Conservation (phyloP, 257 asterid species). For the Echites panduratus region DNA sequence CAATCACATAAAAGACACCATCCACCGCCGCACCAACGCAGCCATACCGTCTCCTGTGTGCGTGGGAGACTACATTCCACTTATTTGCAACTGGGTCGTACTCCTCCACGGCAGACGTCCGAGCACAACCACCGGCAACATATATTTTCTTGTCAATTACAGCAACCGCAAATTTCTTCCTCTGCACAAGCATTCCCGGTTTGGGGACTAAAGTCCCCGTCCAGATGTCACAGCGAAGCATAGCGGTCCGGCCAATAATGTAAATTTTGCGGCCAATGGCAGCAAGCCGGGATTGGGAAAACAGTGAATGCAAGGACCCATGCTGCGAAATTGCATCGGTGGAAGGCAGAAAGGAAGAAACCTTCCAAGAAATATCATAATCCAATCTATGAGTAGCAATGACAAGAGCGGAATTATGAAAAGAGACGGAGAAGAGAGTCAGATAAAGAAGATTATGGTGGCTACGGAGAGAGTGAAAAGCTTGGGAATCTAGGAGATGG, state of each 20-base stretch:
- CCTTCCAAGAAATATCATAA: conserved; percentile 39
- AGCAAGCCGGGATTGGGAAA: conserved; percentile 46
- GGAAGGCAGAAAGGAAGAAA: conserved; percentile 49
- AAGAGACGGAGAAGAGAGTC: conserved; percentile 55
- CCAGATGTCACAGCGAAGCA: conserved; percentile 86
- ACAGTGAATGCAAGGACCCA: conserved; percentile 31
- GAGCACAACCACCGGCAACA: conserved; percentile 70
- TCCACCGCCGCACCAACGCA: conserved; percentile 74
- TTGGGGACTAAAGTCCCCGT: conserved; percentile 60
- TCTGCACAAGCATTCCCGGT: conserved; percentile 41
- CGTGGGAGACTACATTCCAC: conserved; percentile 59
- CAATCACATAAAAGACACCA: conserved; percentile 64
- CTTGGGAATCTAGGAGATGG: conserved; percentile 48
- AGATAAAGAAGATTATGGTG: conserved; percentile 40
- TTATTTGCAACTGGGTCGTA: conserved; percentile 53
- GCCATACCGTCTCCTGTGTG: conserved; percentile 69
- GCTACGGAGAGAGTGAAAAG: conserved; percentile 58
- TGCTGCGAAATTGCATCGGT: conserved; percentile 18
- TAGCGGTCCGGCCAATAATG: conserved; percentile 53
- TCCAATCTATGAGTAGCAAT: conserved; percentile 53
- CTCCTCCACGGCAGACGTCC: conserved; percentile 68
- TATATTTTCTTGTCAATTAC: conserved; percentile 50
- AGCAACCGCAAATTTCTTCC: conserved; percentile 87
- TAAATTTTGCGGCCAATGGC: conserved; percentile 67
- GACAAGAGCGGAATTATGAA: conserved; percentile 52